Evolutionary conservation across 1,284 basidiomycete genomes (phyloP), one percentile per base, ranked within the genome.

Genomic region (Ganoderma multipileum): DNA sequence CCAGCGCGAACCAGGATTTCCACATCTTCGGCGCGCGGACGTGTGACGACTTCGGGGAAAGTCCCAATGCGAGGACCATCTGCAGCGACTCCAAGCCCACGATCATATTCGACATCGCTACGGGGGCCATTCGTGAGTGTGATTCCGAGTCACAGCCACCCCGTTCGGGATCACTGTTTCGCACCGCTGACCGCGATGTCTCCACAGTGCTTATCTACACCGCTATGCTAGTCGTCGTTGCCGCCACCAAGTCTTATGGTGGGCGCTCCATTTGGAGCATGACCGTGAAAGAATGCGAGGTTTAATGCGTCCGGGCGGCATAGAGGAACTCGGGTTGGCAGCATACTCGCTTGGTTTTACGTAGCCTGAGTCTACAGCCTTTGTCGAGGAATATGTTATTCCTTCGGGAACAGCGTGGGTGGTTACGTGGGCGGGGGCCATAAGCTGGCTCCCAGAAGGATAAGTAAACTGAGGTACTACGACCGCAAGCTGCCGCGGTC

Each of bases 41-140:
- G 11, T 68, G 67, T 38, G 33, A 33, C 36, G 60, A 50, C 6
- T 62, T 65, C 52, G 20, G 39, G 33, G 52, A 23, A 7, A 30
- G 61, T 3, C 60, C 63, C 14, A 30, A 28, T 20, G 60, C 67
- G 12, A 65, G 62, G 52, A 61, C 61, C 30, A 68, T 68, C 58
- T 68, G 67, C 41, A 55, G 62, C 16, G 67, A 66, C 38, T 47
- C 63, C 16, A 61, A 66, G 30, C 68, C 64, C 30, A 60, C 66
- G 30, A 64, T 58, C 23, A 64, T 66, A n/a, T 33, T 66, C 9
- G 64, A 38, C 7, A 66, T 69, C 55, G 61, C 63, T 38, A 64
- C 65, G n/a, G 61, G 55, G 23, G 38, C 39, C 16, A 62, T 69
- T 9, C 50, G 68, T 66, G 42, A 59, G 68, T 69, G n/a, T 12